A percentile compares a stretch with the other conserved stretches of the same genome.
phyloP scores from a whole-genome alignment of 1,284 basidiomycete genomes.

The Cryptococcus sp. region DNA sequence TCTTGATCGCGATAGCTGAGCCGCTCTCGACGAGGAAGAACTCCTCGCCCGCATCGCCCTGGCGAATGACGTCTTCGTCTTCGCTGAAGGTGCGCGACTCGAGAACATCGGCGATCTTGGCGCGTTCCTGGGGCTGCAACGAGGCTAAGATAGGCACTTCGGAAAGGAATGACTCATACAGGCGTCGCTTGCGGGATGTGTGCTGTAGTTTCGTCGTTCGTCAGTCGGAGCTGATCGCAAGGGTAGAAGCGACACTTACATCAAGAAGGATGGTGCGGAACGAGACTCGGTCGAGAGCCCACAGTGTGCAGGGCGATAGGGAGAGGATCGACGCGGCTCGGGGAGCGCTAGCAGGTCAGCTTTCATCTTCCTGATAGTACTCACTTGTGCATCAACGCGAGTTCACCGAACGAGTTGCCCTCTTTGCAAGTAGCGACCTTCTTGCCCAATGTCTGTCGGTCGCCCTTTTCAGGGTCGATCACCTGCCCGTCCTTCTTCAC shows the following conservation, averaged over 20 bases:
- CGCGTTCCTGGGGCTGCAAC: constrained; percentile 81
- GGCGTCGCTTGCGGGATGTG: constrained; percentile 81
- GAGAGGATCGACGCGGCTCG: constrained; percentile 92
- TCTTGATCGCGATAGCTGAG: constrained; percentile 82
- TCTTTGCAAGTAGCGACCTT: constrained; percentile 83
- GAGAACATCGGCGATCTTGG: constrained; percentile 95
- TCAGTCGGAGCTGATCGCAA: constrained; percentile 13
- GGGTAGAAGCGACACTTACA: constrained; percentile 31
- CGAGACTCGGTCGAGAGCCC: constrained; percentile 94
- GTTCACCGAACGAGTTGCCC: constrained; percentile 90
- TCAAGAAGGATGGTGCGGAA: constrained; percentile 98
- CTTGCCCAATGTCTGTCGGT: constrained; percentile 61
- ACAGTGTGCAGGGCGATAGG: constrained; percentile 79
- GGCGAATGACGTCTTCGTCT: constrained; percentile 81
- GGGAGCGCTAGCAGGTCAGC: constrained; percentile 61
- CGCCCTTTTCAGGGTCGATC: constrained; percentile 60
- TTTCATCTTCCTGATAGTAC: constrained; percentile 17
- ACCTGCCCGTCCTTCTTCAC: constrained; percentile 61
- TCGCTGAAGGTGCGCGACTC: constrained; percentile 78
- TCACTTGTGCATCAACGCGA: constrained; percentile 93
- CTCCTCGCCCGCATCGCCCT: constrained; percentile 93
- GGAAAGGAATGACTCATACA: constrained; percentile 93
- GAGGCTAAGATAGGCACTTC: constrained; percentile 88
- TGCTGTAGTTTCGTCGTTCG: constrained; percentile 37
- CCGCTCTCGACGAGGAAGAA: constrained; percentile 98